Conservation (phyloP, 1,139 yeast species). For the Geotrichum klebahnii region DNA sequence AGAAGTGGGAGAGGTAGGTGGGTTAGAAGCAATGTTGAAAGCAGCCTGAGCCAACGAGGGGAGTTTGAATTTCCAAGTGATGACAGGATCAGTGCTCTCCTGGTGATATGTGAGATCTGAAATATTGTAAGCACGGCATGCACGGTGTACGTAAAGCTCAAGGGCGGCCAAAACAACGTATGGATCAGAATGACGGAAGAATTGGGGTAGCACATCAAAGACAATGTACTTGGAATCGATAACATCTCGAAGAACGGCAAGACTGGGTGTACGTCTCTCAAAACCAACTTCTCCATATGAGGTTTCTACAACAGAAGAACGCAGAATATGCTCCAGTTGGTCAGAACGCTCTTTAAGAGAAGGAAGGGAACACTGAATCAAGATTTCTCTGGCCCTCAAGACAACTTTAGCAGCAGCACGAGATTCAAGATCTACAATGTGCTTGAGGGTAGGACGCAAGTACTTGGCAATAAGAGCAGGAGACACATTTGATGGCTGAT, state of each 20-base stretch:
- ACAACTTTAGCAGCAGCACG: slow-evolving; percentile 94
- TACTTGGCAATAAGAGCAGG: slow-evolving; percentile 61
- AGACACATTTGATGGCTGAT: slow-evolving; percentile 56
- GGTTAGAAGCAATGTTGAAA: slow-evolving; percentile 27
- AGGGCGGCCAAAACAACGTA: slow-evolving; percentile 95
- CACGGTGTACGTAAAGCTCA: slow-evolving; percentile 92
- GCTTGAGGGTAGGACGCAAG: slow-evolving; percentile 67
- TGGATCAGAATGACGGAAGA: slow-evolving; percentile 75
- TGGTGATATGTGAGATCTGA: slow-evolving; percentile 67
- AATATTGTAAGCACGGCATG: slow-evolving; percentile 91
- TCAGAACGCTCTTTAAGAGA: slow-evolving; percentile 94
- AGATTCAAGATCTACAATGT: slow-evolving; percentile 80
- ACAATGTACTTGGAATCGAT: slow-evolving; percentile 95
- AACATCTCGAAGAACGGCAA: slow-evolving; percentile 77
- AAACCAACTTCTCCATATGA: slow-evolving; percentile 70
- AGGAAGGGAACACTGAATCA: slow-evolving; percentile 94
- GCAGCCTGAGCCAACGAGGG: slow-evolving; percentile 69
- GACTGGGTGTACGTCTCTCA: slow-evolving; percentile 76
- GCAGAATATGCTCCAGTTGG: slow-evolving; percentile 91
- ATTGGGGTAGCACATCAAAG: slow-evolving; percentile 90
- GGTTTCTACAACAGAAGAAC: slow-evolving; percentile 85
- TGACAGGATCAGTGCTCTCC: slow-evolving; percentile 55
- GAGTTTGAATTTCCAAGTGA: slow-evolving; percentile 87
- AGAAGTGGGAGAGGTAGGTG: slow-evolving; percentile 23
- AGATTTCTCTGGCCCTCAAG: slow-evolving; percentile 88